These are phyloP conservation scores for Plasmodium billcollinsi DNA, from an alignment of 169 alveolate species.

Conservation along the genomic window DNA sequence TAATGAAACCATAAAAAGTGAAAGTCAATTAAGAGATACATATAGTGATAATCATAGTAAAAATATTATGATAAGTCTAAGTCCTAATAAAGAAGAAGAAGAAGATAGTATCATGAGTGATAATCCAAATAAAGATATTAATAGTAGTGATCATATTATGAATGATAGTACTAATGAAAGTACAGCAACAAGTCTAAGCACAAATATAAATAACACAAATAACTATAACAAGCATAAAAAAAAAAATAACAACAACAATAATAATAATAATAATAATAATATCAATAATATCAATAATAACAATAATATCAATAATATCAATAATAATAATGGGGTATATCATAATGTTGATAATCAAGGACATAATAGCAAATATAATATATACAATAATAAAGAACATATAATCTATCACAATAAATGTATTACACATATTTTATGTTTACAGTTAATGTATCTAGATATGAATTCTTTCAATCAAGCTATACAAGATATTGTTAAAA, in stretches of 20 bases:
- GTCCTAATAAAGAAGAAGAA: too few relatives aligned
- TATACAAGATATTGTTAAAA: constrained; percentile 11
- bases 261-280: neutral
- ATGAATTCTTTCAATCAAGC: constrained; percentile 25
- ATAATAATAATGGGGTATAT: neutral
- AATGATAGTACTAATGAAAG: neutral
- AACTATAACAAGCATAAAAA: neutral
- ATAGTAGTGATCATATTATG: neutral
- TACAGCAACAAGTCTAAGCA: neutral
- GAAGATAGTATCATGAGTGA: too few relatives aligned
- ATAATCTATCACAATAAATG: constrained; percentile 35
- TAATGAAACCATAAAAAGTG: too few relatives aligned
- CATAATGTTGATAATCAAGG: too few relatives aligned
- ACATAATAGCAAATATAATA: neutral
- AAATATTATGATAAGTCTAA: too few relatives aligned
- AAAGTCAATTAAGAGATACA: too few relatives aligned
- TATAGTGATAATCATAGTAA: too few relatives aligned
- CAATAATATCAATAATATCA: neutral
- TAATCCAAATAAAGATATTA: too few relatives aligned
- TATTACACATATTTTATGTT: constrained; percentile 53
- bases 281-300: neutral
- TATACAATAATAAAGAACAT: constrained; percentile 15
- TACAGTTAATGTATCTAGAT: constrained; percentile 22
- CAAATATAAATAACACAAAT: neutral
- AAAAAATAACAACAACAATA: neutral